A percentile compares a stretch with the other conserved stretches of the same genome.
Evolutionary conservation across 495 filamentous ascomycete species (phyloP).

Genomic region (Penicillium angulare): DNA sequence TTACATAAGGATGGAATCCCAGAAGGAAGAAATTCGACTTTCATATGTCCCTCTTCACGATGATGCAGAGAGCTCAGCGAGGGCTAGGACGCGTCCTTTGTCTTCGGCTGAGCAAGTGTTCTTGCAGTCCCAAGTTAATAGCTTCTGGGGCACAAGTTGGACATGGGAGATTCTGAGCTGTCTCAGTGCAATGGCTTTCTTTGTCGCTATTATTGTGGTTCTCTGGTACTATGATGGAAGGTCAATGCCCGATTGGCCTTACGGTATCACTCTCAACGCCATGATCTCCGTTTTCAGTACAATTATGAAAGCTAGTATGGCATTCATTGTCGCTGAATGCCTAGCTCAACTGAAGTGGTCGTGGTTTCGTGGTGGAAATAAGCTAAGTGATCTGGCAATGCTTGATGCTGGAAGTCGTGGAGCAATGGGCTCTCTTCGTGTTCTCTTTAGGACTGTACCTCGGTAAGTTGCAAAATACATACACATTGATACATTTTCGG

Average conservation of each 20-base stretch:
- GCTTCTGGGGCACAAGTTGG: constrained; percentile 27
- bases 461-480: constrained; percentile 11
- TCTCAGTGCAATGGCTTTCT: constrained; percentile 20
- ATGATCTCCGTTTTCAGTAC: constrained; percentile 45
- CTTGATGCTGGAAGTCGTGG: constrained; percentile 47
- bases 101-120: constrained; percentile 21
- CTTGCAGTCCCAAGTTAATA: constrained; percentile 14
- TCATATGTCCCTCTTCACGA: constrained; percentile 19
- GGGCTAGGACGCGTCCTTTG: constrained; percentile 9
- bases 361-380: constrained; percentile 41
- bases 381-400: constrained; percentile 38
- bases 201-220: constrained; percentile 30
- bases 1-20: constrained; percentile 13
- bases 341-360: constrained; percentile 51
- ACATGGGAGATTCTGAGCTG: constrained; percentile 24
- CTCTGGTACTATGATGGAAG: constrained; percentile 38
- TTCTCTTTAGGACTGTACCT: constrained; percentile 29
- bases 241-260: constrained; percentile 41
- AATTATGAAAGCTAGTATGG: constrained; percentile 42
- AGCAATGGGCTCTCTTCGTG: constrained; percentile 29
- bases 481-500: not conserved
- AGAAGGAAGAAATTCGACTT: constrained; percentile 19
- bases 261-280: constrained; percentile 47
- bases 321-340: constrained; percentile 36
- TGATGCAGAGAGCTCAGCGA: not conserved